Conservation (phyloP, 2,329 filamentous ascomycete species). For the Microsporum canis region DNA sequence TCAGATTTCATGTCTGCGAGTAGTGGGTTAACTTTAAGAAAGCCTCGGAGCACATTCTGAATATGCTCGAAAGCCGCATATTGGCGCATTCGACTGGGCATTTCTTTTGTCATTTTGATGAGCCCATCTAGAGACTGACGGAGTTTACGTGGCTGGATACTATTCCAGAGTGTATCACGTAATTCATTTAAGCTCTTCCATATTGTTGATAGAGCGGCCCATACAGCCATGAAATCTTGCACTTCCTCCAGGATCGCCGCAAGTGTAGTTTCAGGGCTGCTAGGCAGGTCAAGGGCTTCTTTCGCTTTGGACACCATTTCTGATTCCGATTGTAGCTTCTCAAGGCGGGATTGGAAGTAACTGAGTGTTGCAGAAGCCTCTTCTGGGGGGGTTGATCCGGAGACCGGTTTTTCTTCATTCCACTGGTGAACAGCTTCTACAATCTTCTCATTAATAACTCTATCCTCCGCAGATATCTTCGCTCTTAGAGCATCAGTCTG, state of each 20-base stretch:
- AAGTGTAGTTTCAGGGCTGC: constrained; percentile 68
- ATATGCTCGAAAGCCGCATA: constrained; percentile 99
- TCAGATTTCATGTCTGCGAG: constrained; percentile 90
- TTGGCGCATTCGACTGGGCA: constrained; percentile 97
- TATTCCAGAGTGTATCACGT: constrained; percentile 85
- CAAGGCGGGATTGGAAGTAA: constrained; percentile 74
- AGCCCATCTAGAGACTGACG: constrained; percentile 78
- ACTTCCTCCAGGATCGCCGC: constrained; percentile 86
- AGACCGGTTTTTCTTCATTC: constrained; percentile 95
- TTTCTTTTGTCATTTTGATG: constrained; percentile 97
- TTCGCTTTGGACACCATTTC: constrained; percentile 95
- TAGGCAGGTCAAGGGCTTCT: constrained; percentile 83
- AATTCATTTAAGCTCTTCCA: constrained; percentile 95
- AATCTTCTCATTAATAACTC: constrained; percentile 80
- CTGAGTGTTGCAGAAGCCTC: constrained; percentile 72
- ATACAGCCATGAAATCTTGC: constrained; percentile 97
- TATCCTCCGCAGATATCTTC: constrained; percentile 90
- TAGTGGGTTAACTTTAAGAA: constrained; percentile 82
- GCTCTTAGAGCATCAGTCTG: constrained; percentile 90
- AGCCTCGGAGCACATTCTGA: constrained; percentile 74
- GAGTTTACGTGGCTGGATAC: constrained; percentile 87
- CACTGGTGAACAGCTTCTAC: constrained; percentile 72
- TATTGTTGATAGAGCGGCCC: constrained; percentile 88
- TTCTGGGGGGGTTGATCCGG: constrained; percentile 82
- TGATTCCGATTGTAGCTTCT: constrained; percentile 71